Base-by-base conservation (phyloP, 2,329 filamentous ascomycete species). In the Curvularia verruculosa region DNA sequence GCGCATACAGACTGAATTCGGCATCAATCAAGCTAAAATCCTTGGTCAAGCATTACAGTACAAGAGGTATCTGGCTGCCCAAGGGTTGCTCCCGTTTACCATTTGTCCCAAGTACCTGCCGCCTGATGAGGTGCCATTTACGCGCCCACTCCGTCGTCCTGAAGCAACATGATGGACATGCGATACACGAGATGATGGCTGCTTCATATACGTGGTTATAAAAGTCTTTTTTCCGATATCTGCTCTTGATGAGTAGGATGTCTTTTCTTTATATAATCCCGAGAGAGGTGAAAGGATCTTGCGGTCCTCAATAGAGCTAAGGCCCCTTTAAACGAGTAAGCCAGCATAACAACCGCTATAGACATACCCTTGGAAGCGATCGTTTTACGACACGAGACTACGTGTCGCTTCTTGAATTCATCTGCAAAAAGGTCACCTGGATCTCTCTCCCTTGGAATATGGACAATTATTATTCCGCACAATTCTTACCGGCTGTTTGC, bases 1-100 rank as follows among this genome's bases (percentile, higher is more conserved):
- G 75, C 82, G 87, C 70, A 89, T 90, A 66, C 86, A 85, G 61
- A 85, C 41, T 4, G 71, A 74, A 26, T 75, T 75, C 49, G 74
- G 74, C 0, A 68, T 76, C 44, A 70, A 69, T 9, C 73, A 76
- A 39, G 71, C 70, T 1, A 65, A 58, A n/a, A 63, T 75, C 4
- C 57, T 76, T 24, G 64, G 62, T 0, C 58, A 59, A 10, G 65
- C 69, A 1, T 40, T 76, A 49, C 40, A 47, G 31, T 18, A 61
- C 18, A 74, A 70, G 61, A 60, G 62, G 0, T 24, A 58, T 4
- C n/a, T 65, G 10, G 64, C 65, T 15, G 48, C 19, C 1, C 29
- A 43, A 29, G 54, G 56, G 0, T 46, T 49, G 2, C 46, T 48
- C 3, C 39, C 49, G n/a, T 54, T 54, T 29, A 54, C 12, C 29